These are phyloP conservation scores for Escovopsis sp. DNA, from an alignment of 2,329 filamentous ascomycete species.

Conservation along the genomic window DNA sequence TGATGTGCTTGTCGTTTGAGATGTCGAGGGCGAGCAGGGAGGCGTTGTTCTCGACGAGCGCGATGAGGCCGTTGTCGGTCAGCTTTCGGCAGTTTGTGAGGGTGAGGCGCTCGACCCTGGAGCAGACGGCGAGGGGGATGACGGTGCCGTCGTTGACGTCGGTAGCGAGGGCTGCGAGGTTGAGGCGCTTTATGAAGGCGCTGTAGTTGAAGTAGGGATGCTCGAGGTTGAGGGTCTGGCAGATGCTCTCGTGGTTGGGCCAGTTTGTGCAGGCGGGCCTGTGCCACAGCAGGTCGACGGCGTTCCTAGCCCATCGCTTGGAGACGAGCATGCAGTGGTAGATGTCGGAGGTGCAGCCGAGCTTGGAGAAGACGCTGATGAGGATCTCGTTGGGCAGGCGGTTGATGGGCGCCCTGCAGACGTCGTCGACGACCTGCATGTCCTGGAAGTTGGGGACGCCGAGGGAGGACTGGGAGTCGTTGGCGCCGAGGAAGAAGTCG, in stretches of 20 bases:
- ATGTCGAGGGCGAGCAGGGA: slow-evolving; percentile 83
- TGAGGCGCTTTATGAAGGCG: slow-evolving; percentile 82
- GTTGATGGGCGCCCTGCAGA: slow-evolving; percentile 64
- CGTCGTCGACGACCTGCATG: slow-evolving; percentile 53
- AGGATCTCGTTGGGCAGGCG: slow-evolving; percentile 87
- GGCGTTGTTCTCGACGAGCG: slow-evolving; percentile 63
- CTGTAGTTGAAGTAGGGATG: slow-evolving; percentile 80
- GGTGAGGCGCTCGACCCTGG: slow-evolving; percentile 81
- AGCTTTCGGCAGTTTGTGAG: slow-evolving; percentile 78
- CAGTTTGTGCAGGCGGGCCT: slow-evolving; percentile 81
- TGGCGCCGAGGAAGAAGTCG: slow-evolving; percentile 77
- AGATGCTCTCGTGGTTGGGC: slow-evolving; percentile 67
- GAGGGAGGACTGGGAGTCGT: slow-evolving; percentile 87
- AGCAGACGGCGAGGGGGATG: slow-evolving; percentile 67
- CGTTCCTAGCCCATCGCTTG: slow-evolving; percentile 82
- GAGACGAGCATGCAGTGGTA: slow-evolving; percentile 87
- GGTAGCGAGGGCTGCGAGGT: slow-evolving; percentile 64
- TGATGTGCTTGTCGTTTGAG: slow-evolving; percentile 70
- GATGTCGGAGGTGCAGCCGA: slow-evolving; percentile 62
- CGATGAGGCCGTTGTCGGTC: slow-evolving; percentile 69
- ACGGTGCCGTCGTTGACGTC: slow-evolving; percentile 82
- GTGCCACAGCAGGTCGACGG: slow-evolving; percentile 89
- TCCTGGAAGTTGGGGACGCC: slow-evolving; percentile 66
- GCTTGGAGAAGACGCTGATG: slow-evolving; percentile 79
- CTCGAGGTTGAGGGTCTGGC: slow-evolving; percentile 55